Evolutionary conservation across 768 basidiomycete species (phyloP), one percentile per base, ranked within the genome.

Genomic region (Tremella mesenterica): DNA sequence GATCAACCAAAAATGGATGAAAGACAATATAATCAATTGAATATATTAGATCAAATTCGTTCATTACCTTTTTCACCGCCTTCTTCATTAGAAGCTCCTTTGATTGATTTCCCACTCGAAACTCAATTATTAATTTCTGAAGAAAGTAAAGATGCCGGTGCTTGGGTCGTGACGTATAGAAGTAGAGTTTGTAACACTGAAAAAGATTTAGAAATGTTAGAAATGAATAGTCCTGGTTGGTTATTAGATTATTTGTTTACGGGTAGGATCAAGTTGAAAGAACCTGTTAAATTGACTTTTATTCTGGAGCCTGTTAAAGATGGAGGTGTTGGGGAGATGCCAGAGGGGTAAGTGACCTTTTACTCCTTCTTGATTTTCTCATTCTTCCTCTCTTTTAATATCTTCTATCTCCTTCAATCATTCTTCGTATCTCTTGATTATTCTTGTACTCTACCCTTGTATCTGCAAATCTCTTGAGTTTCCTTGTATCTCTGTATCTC

Each of bases 141-240:
- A 67, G 91, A 93, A 69, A 65, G 70, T 0, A 63, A 70, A 34
- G 75, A 74, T 44, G 73, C 75, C 3, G 84, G 84, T 25, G 76
- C 77, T 0, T 92, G 85, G 81, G 79, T 78, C 2, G 83, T 81
- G 2, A 74, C 88, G 1, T 96, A 92, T 65, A 79, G 88, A 29
- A 83, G 88, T 2, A 79, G 79, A 25, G 81, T 85, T 2, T 77
- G 78, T 0, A 78, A 77, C 29, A 79, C 81, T 7, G 81, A 77
- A 49, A 76, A 76, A 1, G 84, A 85, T 51, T 61, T 76, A 50
- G 71, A 75, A 34, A 57, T 70, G 13, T 76, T 96, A 30, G 91
- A 95, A 73, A 81, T 83, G 63, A 78, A 75, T 33, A 82, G 89
- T 77, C 93, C 93, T 2, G 65, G 83, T 59, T 97, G 93, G 93